phyloP scores from a whole-genome alignment of 768 basidiomycete species.

The Boletus pseudo-olivaceus region DNA sequence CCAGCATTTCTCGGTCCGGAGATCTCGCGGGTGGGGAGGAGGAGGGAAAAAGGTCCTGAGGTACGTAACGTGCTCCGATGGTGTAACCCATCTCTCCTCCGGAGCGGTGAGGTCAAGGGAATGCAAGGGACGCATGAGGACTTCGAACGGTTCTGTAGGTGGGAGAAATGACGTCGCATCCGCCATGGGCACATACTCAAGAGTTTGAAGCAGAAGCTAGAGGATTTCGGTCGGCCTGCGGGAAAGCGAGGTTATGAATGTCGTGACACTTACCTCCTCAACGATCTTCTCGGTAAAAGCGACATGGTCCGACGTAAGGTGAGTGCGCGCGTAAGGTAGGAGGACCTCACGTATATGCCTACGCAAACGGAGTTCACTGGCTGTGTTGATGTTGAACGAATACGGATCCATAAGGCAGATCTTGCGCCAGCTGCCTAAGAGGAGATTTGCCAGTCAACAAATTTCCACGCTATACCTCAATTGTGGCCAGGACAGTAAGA shows the following conservation, averaged over 20 bases:
- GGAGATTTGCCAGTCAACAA: not conserved
- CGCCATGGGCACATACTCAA: conserved; percentile 42
- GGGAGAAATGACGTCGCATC: conserved; percentile 51
- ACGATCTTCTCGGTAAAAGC: conserved; percentile 50
- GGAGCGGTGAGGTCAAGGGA: conserved; percentile 35
- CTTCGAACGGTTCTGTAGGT: conserved; percentile 54
- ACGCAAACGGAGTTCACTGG: conserved; percentile 24
- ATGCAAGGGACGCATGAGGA: conserved; percentile 35
- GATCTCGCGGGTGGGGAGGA: conserved; percentile 17
- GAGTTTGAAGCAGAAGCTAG: conserved; percentile 41
- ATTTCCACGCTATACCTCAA: not conserved
- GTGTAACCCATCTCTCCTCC: conserved; percentile 42
- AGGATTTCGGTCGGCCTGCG: conserved; percentile 4
- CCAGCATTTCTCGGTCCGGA: conserved; percentile 38
- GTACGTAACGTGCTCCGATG: conserved; percentile 17
- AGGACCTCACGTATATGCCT: conserved; percentile 54
- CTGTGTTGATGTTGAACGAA: conserved; percentile 17
- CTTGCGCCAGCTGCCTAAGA: not conserved
- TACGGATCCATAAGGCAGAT: conserved; percentile 11
- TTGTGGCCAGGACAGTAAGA: not conserved
- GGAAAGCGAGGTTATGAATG: not conserved
- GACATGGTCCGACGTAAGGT: conserved; percentile 56
- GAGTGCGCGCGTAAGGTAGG: conserved; percentile 47
- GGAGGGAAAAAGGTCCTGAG: conserved; percentile 19
- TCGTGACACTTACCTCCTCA: conserved; percentile 35